Conservation (phyloP, 257 asterid genomes). For the Nicotiana benthamiana region DNA sequence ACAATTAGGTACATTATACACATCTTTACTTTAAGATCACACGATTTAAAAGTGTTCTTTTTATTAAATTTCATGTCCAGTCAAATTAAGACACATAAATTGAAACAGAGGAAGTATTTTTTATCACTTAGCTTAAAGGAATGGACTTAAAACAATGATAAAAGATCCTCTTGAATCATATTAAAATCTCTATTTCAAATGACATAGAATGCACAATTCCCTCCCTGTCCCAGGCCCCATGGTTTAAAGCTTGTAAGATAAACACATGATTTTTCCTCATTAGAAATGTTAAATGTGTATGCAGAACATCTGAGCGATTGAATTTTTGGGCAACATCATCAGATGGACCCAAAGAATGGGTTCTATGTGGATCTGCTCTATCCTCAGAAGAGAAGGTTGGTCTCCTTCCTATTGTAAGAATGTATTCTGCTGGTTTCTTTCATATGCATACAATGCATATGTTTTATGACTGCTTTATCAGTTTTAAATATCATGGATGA, state of each 20-base stretch:
- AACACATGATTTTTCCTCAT: not conserved
- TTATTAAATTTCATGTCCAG: too few relatives aligned
- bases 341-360: constrained; percentile 47
- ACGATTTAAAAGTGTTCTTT: too few relatives aligned
- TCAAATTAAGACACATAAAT: too few relatives aligned
- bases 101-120: not conserved
- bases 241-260: not conserved
- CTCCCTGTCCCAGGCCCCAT: not conserved
- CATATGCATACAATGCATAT: not conserved
- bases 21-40: too few relatives aligned
- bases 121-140: not conserved
- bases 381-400: constrained; percentile 73
- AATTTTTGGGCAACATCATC: constrained; percentile 33
- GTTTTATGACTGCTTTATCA: not conserved
- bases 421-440: not conserved
- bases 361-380: constrained; percentile 82
- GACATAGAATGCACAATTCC: not conserved
- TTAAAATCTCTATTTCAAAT: not conserved
- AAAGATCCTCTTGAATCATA: not conserved
- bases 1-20: too few relatives aligned
- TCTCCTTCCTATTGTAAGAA: not conserved
- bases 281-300: not conserved
- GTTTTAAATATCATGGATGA: not conserved
- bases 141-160: not conserved
- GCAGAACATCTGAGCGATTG: constrained; percentile 37